Evolutionary conservation across 345 rosid species (phyloP), one percentile per base, ranked within the genome.

Genomic region (Salix caprea): DNA sequence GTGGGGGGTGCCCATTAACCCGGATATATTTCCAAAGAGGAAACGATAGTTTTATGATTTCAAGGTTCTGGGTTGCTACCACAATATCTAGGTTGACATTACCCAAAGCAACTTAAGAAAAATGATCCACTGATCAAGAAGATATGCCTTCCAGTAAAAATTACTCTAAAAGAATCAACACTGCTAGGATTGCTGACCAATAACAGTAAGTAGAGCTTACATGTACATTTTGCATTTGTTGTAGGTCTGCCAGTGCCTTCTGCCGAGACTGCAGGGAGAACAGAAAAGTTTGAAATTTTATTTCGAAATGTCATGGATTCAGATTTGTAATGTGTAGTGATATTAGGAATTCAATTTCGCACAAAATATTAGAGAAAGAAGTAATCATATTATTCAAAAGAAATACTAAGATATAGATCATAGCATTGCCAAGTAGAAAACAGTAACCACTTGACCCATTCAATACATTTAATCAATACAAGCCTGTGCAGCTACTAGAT

Each of bases 201-300:
- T 30, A 65, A 37, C 14, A 39, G 66, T 70, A 72, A 72, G 75
- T 74, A 75, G 77, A 60, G 79, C 92, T 87, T 82, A 92, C 97
- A 80, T 88, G 86, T 74, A 87, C 93, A 48, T 87, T 84, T 74
- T 92, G 97, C 97, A 89, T 92, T 83, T 86, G 88, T 75, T 88
- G 85, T 46, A 92, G 89, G 88, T 90, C 97, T 58, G 81, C 85
- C 82, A 90, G 37, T n/a, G 97, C 95, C 83, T 90, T 90, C 83
- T 89, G 97, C 89, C 95, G 85, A 80, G 97, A 92, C 97, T 92
- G 97, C 89, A 90, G 54, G 12, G 75, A 73, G 62, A 70, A 64
- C 77, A 77, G 42, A 64, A 68, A 79, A 44, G 23, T 65, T 61
- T 37, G 52, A 58, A 72, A 72, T 50, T 34, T 16, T 58, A 36